Base-by-base conservation (phyloP, 2,329 filamentous ascomycete genomes). In the Zalaria sp. region DNA sequence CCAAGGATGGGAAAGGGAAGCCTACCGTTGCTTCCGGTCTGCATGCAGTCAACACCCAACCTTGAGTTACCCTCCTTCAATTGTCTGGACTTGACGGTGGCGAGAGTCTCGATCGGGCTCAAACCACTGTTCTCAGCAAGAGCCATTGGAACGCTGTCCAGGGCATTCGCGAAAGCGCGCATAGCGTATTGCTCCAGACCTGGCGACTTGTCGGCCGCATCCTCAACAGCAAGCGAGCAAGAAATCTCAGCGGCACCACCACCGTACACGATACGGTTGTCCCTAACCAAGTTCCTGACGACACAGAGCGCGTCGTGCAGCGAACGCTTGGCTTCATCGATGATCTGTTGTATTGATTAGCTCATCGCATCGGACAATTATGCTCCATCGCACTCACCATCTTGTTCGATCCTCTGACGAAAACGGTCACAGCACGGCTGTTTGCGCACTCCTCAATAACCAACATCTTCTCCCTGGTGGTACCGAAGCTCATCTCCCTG, bases 401-500 rank as follows among this genome's bases (percentile, higher is more conserved):
- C 74, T 96, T 98, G 76, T 98, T 98, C 72, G 87, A 93, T 57
- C 91, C 91, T 57, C 91, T 76, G 46, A 98, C 84, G 63, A 98
- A 98, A 42, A 93, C 79, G 3, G 91, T 98, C 46, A 98, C 93
- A 36, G 91, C 91, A 55, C 91, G 75, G 44, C 86, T 94, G 69
- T 98, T 98, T 57, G 93, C 91, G 60, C 91, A 98, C 67, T 98
- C 91, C 68, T 98, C 93, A 54, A 98, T 98, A 43, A 98, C 85
- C 54, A 98, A 72, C 91, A 98, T 98, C 77, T 98, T 96, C 67
- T 98, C 91, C 57, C 91, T 77, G 35, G 91, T 98, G 2, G 91
- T 98, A 55, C 91, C 91, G 57, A 98, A 98, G 27, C 78, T 83
- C 82, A 98, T 87, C 65, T 98, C 88, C 50, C 87, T 76, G 45